A percentile compares a stretch with the other conserved stretches of the same genome.
Conservation (phyloP, 345 rosid species). For the sweet orange (Citrus sinensis) region DNA sequence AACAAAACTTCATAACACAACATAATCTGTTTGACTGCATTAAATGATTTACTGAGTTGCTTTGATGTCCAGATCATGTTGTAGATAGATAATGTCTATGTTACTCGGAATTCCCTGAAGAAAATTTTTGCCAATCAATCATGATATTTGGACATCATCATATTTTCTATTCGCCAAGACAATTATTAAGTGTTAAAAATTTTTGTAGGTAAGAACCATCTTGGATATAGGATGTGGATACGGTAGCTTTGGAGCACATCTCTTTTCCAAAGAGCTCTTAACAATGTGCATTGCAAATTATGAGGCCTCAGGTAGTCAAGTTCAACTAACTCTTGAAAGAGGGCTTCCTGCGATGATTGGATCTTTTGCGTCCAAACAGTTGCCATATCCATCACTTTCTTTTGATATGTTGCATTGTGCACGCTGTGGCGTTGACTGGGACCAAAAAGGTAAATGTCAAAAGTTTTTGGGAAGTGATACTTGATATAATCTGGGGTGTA, state of each 20-base stretch:
- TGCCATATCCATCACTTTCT: constrained; percentile 96
- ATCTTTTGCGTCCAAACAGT: constrained; percentile 69
- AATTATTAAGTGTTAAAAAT: background rate
- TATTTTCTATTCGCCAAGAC: background rate
- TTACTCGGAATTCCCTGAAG: background rate
- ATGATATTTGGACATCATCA: background rate
- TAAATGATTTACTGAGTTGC: background rate
- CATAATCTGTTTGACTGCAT: background rate
- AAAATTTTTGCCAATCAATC: background rate
- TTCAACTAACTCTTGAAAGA: constrained; percentile 94
- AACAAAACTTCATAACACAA: background rate
- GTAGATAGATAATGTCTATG: background rate
- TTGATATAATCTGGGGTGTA: background rate
- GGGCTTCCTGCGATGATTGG: constrained; percentile 98
- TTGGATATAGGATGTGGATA: constrained; percentile 99
- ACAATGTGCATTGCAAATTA: constrained; percentile 96
- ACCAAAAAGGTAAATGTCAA: constrained; percentile 69
- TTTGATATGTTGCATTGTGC: constrained; percentile 99
- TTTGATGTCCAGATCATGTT: background rate
- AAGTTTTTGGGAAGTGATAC: background rate
- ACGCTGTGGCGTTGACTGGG: constrained; percentile 93
- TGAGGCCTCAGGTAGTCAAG: constrained; percentile 97
- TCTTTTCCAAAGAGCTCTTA: constrained; percentile 66
- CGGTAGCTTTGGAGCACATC: constrained; percentile 99
- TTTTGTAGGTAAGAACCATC: constrained; percentile 81